Base-by-base conservation (phyloP, 2,329 filamentous ascomycete genomes). In the Fusarium sp. region DNA sequence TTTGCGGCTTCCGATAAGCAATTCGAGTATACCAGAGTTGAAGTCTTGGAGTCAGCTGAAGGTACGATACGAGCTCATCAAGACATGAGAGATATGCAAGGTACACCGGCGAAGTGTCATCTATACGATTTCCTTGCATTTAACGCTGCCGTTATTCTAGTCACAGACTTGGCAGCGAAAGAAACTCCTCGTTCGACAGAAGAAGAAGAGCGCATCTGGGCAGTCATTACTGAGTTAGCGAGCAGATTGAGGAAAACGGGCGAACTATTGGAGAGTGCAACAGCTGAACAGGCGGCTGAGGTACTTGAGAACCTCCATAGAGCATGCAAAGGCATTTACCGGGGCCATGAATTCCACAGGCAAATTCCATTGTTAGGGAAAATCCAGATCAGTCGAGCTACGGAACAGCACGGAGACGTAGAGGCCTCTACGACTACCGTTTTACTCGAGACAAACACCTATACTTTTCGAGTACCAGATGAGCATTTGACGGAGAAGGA, bases 41-140 rank as follows among this genome's bases (percentile, higher is more conserved):
- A 77, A 14, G 79, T 81, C 4, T 71, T 85, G 23, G 79, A 83
- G 34, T 80, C 81, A 2, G 77, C 82, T 13, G 78, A 83, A 48
- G 78, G 80, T 37, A 77, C 81, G 52, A 77, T 84, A 25, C 60
- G 65, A 18, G 65, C 77, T 13, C 85, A 83, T 65, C 48, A 65
- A 28, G 62, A 39, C 13, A 63, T 67, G 19, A 41, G 63, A 10
- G 41, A 53, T 14, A 74, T 79, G 8, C 79, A 81, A 49, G 53
- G 53, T 18, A 48, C 30, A 7, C 55, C 60, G 9, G 31, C 58
- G 11, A 66, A 51, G 12, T 84, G 83, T 74, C 84, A 84, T 45
- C 66, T 84, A 37, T 76, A 82, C 48, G 84, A 86, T 62, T 86
- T 85, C 51, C 76, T 82, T 53, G 79, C 79, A 4, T 85, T 86